These are phyloP conservation scores for Aspergillus mulundensis DNA, from an alignment of 495 filamentous ascomycete species.

Conservation along the genomic window DNA sequence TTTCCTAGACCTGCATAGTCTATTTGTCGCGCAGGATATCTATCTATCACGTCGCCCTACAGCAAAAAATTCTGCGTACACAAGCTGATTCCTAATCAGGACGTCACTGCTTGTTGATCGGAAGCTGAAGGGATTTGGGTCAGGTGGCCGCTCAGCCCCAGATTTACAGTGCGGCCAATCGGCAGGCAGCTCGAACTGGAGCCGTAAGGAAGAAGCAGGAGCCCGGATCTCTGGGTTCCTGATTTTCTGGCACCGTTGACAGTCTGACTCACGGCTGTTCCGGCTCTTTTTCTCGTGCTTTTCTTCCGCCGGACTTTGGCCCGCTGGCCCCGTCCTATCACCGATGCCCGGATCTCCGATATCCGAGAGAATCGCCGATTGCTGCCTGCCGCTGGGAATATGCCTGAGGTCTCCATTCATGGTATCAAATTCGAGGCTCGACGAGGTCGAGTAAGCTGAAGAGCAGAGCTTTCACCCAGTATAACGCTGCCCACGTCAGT, in stretches of 20 bases:
- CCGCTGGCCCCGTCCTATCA: slow-evolving; percentile 1
- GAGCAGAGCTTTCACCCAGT: too few species aligned
- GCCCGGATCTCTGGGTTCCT: slow-evolving; percentile 10
- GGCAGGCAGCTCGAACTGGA: slow-evolving; percentile 10
- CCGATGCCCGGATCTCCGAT: slow-evolving; percentile 15
- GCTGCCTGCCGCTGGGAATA: slow-evolving; percentile 7
- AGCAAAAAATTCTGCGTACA: neutral
- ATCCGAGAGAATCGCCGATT: slow-evolving; percentile 13
- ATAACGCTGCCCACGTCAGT: neutral
- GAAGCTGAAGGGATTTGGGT: slow-evolving; percentile 7
- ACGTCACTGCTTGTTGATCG: neutral
- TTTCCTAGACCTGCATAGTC: neutral
- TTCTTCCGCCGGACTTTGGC: slow-evolving; percentile 19
- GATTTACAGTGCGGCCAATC: slow-evolving; percentile 16
- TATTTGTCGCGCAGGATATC: neutral
- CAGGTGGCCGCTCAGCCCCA: slow-evolving; percentile 19
- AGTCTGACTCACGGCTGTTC: slow-evolving; percentile 19
- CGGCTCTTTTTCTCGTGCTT: slow-evolving; percentile 24
- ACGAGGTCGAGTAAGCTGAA: neutral
- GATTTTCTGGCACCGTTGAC: neutral
- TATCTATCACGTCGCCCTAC: neutral
- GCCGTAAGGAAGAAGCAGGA: slow-evolving; percentile 21
- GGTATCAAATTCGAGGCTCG: neutral
- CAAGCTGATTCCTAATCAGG: slow-evolving; percentile 7
- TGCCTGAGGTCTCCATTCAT: slow-evolving; percentile 7